These are phyloP conservation scores for Hanseniaspora singularis DNA, from an alignment of 805 yeast genomes.

Conservation along the genomic window DNA sequence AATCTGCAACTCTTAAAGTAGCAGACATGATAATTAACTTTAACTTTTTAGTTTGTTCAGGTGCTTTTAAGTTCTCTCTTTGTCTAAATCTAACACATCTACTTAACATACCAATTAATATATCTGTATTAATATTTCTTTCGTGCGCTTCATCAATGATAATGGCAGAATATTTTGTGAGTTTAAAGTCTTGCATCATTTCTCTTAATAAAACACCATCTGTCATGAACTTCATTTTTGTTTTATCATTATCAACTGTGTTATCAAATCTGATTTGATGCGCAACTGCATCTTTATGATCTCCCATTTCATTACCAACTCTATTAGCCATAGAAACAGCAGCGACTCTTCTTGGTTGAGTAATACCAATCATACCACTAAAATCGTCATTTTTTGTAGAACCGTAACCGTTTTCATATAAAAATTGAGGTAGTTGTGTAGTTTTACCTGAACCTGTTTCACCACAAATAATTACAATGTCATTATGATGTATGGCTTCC, in stretches of 20 bases:
- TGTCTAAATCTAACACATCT: slow-evolving; percentile 67
- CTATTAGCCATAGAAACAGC: slow-evolving; percentile 84
- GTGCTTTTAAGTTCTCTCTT: slow-evolving; percentile 38
- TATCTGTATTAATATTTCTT: slow-evolving; percentile 90
- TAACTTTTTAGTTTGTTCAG: slow-evolving; percentile 43
- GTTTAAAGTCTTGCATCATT: slow-evolving; percentile 74
- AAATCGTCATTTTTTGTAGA: slow-evolving; percentile 35
- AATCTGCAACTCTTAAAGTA: slow-evolving; percentile 84
- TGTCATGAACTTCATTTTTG: slow-evolving; percentile 79
- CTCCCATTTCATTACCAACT: slow-evolving; percentile 65
- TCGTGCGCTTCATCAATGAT: slow-evolving; percentile 98
- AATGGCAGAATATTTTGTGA: slow-evolving; percentile 72
- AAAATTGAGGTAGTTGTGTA: slow-evolving; percentile 93
- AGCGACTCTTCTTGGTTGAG: slow-evolving; percentile 92
- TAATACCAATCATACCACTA: slow-evolving; percentile 92
- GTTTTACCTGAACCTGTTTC: slow-evolving; percentile 99
- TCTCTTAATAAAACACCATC: slow-evolving; percentile 90
- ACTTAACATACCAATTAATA: slow-evolving; percentile 85
- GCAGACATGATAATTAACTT: slow-evolving; percentile 94
- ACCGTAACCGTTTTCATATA: slow-evolving; percentile 89
- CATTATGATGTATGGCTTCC: slow-evolving; percentile 92
- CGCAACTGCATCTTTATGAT: slow-evolving; percentile 57
- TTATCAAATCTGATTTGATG: slow-evolving; percentile 77
- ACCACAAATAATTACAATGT: slow-evolving; percentile 84
- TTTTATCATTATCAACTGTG: slow-evolving; percentile 41